Percentiles rank a stretch among this genome's conserved stretches.
Evolutionary conservation across 2,329 filamentous ascomycete species (phyloP).

Genomic region (Aphanocladium album): DNA sequence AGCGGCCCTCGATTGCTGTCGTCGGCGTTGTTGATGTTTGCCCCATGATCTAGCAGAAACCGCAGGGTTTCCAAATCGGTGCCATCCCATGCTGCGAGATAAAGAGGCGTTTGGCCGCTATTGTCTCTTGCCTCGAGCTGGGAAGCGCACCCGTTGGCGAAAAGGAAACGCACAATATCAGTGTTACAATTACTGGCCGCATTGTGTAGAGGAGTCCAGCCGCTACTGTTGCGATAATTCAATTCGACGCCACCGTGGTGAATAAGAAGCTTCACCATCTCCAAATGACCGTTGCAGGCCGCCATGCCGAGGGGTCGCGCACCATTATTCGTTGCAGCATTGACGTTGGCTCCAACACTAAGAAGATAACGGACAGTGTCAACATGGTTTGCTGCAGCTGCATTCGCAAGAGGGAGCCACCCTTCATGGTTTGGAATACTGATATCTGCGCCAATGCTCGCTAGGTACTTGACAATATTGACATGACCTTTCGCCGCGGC

Average conservation of each 20-base stretch:
- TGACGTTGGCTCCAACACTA: not conserved
- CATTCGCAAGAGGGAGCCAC: not conserved
- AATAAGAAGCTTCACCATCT: not conserved
- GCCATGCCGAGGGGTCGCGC: not conserved
- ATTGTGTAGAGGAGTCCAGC: not conserved
- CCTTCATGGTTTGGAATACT: not conserved
- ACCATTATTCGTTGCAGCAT: not conserved
- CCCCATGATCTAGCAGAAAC: not conserved
- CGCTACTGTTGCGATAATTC: not conserved
- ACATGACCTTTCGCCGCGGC: not conserved
- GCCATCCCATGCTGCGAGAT: not conserved
- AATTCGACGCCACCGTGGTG: not conserved
- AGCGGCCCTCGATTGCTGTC: not conserved
- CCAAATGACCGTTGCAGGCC: not conserved
- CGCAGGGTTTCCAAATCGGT: not conserved
- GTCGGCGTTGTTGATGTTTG: not conserved
- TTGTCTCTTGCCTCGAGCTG: not conserved
- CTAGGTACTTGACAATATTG: not conserved
- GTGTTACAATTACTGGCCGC: not conserved
- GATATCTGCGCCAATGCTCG: slow-evolving; percentile 7
- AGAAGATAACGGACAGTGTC: not conserved
- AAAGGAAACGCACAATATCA: not conserved
- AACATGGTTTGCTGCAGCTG: not conserved
- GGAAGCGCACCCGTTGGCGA: not conserved
- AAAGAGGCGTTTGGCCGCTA: not conserved